phyloP scores from a whole-genome alignment of 2,329 filamentous ascomycete species.

The Plenodomus lindquistii region DNA sequence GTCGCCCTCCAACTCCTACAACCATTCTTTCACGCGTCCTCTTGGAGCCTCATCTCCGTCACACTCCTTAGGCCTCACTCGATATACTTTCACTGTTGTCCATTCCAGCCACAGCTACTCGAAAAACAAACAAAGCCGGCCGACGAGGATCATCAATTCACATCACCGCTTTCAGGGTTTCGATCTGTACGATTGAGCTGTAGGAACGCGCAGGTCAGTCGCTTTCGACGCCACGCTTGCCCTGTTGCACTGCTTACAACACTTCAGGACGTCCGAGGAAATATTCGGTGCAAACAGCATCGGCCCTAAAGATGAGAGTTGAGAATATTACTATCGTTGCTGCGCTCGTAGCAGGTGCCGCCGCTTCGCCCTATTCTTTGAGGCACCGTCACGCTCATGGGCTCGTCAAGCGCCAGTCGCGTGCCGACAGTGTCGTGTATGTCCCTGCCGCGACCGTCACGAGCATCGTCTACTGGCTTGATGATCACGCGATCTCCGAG shows the following conservation, averaged over 20 bases:
- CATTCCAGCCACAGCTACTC: conserved; percentile 17
- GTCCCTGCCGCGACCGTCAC: conserved; percentile 62
- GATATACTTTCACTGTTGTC: conserved; percentile 23
- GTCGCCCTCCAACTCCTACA: conserved; percentile 9
- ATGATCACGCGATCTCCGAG: conserved; percentile 64
- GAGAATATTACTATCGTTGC: conserved; percentile 40
- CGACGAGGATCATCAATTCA: conserved; percentile 6
- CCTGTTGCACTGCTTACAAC: conserved; percentile 11
- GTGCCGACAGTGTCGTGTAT: conserved; percentile 52
- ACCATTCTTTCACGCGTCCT: conserved; percentile 27
- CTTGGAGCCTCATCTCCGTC: conserved; percentile 35
- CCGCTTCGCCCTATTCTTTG: conserved; percentile 64
- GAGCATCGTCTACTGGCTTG: conserved; percentile 72
- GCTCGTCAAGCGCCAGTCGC: conserved; percentile 51
- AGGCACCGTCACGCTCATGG: conserved; percentile 55
- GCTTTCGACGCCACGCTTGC: background rate
- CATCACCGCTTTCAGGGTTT: background rate
- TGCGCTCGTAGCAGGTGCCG: conserved; percentile 52
- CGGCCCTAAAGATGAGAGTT: conserved; percentile 40
- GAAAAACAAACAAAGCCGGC: conserved; percentile 9
- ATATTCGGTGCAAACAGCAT: conserved; percentile 4
- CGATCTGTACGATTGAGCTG: background rate
- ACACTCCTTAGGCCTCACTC: conserved; percentile 36
- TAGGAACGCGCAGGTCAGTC: conserved; percentile 8
- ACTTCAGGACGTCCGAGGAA: conserved; percentile 2